Evolutionary conservation across 805 yeast species (phyloP).

Genomic region (Candida ponderosae): DNA sequence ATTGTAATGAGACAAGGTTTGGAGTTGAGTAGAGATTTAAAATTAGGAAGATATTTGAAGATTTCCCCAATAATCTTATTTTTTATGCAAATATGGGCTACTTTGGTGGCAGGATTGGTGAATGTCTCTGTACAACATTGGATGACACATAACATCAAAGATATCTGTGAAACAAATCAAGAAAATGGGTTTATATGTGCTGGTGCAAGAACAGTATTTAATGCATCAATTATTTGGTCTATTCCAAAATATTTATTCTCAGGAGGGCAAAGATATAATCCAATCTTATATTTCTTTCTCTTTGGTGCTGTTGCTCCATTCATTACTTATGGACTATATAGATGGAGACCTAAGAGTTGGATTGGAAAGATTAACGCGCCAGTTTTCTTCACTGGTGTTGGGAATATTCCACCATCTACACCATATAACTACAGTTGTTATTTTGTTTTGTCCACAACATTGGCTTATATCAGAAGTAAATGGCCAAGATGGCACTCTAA

Average conservation of each 20-base stretch:
- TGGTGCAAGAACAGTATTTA: constrained; percentile 33
- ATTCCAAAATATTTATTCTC: constrained; percentile 41
- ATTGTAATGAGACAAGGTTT: constrained; percentile 49
- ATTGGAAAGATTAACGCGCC: constrained; percentile 45
- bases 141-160: constrained; percentile 29
- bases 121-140: constrained; percentile 32
- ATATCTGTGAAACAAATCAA: constrained; percentile 32
- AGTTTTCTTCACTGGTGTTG: constrained; percentile 53
- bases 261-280: constrained; percentile 40
- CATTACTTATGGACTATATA: constrained; percentile 24
- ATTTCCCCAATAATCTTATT: constrained; percentile 51
- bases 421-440: constrained; percentile 59
- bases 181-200: constrained; percentile 36
- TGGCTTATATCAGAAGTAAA: constrained; percentile 36
- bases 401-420: constrained; percentile 67
- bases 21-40: constrained; percentile 41
- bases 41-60: constrained; percentile 50
- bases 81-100: constrained; percentile 32
- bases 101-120: constrained; percentile 30
- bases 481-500: constrained; percentile 52
- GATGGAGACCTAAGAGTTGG: constrained; percentile 21
- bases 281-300: constrained; percentile 47
- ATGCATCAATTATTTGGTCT: constrained; percentile 47
- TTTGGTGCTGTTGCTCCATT: constrained; percentile 37
- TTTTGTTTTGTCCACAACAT: constrained; percentile 34